These are phyloP conservation scores for Geranium brycei DNA, from an alignment of 345 rosid genomes.

Conservation along the genomic window DNA sequence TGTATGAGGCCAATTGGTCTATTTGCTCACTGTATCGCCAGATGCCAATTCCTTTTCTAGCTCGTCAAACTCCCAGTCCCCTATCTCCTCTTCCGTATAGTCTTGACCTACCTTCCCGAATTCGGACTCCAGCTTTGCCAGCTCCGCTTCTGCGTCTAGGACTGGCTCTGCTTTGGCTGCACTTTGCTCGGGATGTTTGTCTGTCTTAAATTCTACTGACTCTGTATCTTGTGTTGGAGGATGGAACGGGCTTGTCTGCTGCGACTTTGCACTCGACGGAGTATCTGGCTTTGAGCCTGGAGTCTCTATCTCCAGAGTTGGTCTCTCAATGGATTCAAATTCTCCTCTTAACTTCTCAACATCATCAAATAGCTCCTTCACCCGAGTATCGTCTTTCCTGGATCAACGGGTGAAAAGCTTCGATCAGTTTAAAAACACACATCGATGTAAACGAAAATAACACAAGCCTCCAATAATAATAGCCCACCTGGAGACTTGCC, in stretches of 20 bases:
- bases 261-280: slow-evolving; percentile 18
- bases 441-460: too few relatives aligned
- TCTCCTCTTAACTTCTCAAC: slow-evolving; percentile 57
- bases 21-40: slow-evolving; percentile 25
- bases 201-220: slow-evolving; percentile 21
- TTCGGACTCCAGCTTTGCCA: slow-evolving; percentile 84
- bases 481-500: slow-evolving; percentile 17
- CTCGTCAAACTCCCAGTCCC: slow-evolving; percentile 96
- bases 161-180: slow-evolving; percentile 18
- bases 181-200: slow-evolving; percentile 18
- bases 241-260: slow-evolving; percentile 13
- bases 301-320: slow-evolving; percentile 59
- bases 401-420: slow-evolving; percentile 7
- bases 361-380: slow-evolving; percentile 65
- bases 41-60: slow-evolving; percentile 71
- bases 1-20: slow-evolving; percentile 2
- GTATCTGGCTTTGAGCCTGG: slow-evolving; percentile 31
- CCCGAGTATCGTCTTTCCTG: slow-evolving; percentile 58
- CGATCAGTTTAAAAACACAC: too few relatives aligned
- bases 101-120: slow-evolving; percentile 67
- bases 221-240: slow-evolving; percentile 6
- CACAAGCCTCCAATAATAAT: neutral
- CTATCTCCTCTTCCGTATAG: slow-evolving; percentile 69
- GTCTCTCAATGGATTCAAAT: slow-evolving; percentile 81
- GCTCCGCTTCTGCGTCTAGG: slow-evolving; percentile 67